Evolutionary conservation across 768 basidiomycete species (phyloP).

Genomic region (Inosperma sp.): DNA sequence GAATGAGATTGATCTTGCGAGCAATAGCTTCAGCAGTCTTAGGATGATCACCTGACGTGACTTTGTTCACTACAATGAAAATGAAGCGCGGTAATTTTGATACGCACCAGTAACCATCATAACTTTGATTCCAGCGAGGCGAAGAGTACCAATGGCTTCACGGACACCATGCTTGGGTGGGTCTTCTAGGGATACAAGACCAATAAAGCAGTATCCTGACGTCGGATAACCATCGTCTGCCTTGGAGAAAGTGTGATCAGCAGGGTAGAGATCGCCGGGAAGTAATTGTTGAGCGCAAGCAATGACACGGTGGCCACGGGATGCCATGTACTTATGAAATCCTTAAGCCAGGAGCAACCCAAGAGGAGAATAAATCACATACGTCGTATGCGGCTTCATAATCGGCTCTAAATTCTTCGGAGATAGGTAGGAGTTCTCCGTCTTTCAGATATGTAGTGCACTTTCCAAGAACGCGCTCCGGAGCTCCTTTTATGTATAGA

Average conservation of each 20-base stretch:
- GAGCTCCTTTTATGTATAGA: slow-evolving; percentile 64
- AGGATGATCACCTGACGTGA: slow-evolving; percentile 53
- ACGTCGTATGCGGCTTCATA: slow-evolving; percentile 65
- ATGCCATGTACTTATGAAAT: slow-evolving; percentile 75
- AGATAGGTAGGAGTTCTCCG: slow-evolving; percentile 44
- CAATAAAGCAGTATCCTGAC: slow-evolving; percentile 57
- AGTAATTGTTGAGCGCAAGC: slow-evolving; percentile 64
- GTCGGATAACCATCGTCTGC: slow-evolving; percentile 51
- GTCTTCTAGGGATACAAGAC: slow-evolving; percentile 64
- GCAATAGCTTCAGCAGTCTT: slow-evolving; percentile 74
- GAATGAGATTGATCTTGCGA: slow-evolving; percentile 64
- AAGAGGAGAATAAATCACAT: slow-evolving; percentile 13
- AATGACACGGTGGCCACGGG: slow-evolving; percentile 70
- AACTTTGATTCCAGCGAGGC: slow-evolving; percentile 68
- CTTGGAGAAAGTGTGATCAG: slow-evolving; percentile 48
- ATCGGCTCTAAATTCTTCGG: slow-evolving; percentile 46
- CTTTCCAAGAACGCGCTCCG: slow-evolving; percentile 63
- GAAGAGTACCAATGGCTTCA: slow-evolving; percentile 65
- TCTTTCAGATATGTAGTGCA: slow-evolving; percentile 57
- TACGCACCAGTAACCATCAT: slow-evolving; percentile 68
- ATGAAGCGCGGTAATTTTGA: background rate
- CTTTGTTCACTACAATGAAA: background rate
- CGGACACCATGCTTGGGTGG: slow-evolving; percentile 69
- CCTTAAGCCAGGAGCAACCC: slow-evolving; percentile 6
- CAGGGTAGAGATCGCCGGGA: slow-evolving; percentile 43